Evolutionary conservation across 805 yeast species (phyloP), one percentile per base, ranked within the genome.

Genomic region (Candida chilensis): DNA sequence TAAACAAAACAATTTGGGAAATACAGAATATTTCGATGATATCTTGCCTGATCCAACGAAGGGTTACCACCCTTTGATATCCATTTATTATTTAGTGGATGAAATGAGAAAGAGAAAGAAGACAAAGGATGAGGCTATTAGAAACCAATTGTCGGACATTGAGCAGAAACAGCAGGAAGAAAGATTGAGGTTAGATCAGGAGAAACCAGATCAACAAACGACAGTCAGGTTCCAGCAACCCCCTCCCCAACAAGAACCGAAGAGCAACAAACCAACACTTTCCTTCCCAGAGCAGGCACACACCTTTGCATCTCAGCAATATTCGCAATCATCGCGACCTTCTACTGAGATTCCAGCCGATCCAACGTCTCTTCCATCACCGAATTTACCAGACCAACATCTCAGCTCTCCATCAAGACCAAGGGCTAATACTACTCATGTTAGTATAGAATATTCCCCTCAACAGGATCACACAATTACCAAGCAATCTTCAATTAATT

Each of bases 1-100:
- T 41, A 60, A 59, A 30, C 42, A 57, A 20, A 47, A 53, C n/a
- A 56, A 54, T n/a, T n/a, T n/a, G n/a, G n/a, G n/a, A n/a, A 52
- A 54, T 1, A 38, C 56, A 15, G 62, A 61, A 14, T 47, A 56
- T 3, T 53, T 50, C 31, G 38, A 52, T 19, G 54, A 52, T 30
- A 48, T 51, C 12, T 45, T 66, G 13, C 69, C 74, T 2, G 92
- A 86, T 52, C 96, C 97, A 11, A 83, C 95, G 1, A 65, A 71
- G 32, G 90, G 88, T 2, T 88, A 71, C 52, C 94, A 88, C 54
- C 97, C 98, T 0, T 64, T 88, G 38, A 58, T 90, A 9, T 85
- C 95, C 5, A 79, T 90, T 22, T 92, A 92, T 50, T 80, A 74
- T 47, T 65, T 92, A 39, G 95, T 87, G 12, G 78, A 74, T 31